phyloP scores from a whole-genome alignment of 495 filamentous ascomycete species.

The Penicillium antarcticum region DNA sequence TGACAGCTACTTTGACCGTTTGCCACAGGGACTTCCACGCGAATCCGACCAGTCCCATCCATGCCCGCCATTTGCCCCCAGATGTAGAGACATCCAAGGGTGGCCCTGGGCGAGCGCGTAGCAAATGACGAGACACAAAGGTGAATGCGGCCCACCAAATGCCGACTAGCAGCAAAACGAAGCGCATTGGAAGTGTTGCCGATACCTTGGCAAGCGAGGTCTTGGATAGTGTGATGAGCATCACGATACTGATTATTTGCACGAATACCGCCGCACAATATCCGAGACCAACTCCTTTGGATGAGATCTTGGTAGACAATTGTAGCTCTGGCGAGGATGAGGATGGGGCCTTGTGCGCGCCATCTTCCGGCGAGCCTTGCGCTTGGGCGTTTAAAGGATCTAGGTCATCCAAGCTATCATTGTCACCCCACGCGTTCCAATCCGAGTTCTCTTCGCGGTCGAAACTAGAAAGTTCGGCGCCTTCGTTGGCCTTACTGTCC shows the following conservation, averaged over 20 bases:
- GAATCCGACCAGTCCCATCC: conserved; percentile 59
- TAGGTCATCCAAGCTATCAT: conserved; percentile 19
- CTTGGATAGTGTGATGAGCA: conserved; percentile 63
- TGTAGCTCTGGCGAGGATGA: conserved; percentile 61
- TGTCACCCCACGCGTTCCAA: conserved; percentile 39
- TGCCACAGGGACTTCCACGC: conserved; percentile 78
- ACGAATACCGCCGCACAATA: conserved; percentile 75
- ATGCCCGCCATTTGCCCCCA: conserved; percentile 26
- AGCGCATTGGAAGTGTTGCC: conserved; percentile 53
- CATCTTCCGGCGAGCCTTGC: conserved; percentile 5
- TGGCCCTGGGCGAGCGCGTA: conserved; percentile 79
- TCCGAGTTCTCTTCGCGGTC: conserved; percentile 13
- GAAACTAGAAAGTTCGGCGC: conserved; percentile 26
- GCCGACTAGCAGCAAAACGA: conserved; percentile 76
- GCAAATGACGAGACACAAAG: conserved; percentile 75
- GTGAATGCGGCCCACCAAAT: conserved; percentile 89
- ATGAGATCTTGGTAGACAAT: conserved; percentile 76
- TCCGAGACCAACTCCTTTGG: conserved; percentile 75
- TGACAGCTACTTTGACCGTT: conserved; percentile 70
- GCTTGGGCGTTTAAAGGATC: conserved; percentile 21
- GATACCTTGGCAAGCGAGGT: conserved; percentile 45
- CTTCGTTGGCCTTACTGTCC: conserved; percentile 15
- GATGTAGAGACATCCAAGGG: conserved; percentile 45
- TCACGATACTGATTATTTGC: conserved; percentile 69
- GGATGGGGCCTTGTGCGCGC: not conserved